phyloP scores from a whole-genome alignment of 495 filamentous ascomycete genomes.

The Achaetomiella virescens region DNA sequence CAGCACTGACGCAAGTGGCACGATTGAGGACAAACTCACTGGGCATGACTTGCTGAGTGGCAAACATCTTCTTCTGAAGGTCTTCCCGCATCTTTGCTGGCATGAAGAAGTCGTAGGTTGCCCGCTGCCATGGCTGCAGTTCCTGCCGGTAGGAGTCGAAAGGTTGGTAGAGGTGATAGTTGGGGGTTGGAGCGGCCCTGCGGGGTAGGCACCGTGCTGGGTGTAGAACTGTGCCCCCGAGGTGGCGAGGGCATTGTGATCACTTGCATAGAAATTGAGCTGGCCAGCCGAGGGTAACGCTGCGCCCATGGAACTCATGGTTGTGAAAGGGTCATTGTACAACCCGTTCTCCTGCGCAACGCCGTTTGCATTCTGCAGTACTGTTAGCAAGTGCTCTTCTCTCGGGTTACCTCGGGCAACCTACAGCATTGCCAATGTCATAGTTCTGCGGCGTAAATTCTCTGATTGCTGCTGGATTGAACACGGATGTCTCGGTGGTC shows the following conservation, averaged over 20 bases:
- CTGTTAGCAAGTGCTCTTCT: slow-evolving; percentile 6
- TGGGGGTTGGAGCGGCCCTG: slow-evolving; percentile 62
- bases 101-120: slow-evolving; percentile 84
- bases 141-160: slow-evolving; percentile 75
- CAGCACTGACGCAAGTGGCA: neutral
- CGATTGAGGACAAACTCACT: slow-evolving; percentile 44
- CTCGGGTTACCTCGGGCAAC: slow-evolving; percentile 9
- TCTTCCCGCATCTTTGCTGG: slow-evolving; percentile 78
- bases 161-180: slow-evolving; percentile 91
- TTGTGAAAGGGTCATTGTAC: slow-evolving; percentile 54
- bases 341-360: slow-evolving; percentile 19
- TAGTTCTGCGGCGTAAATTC: slow-evolving; percentile 81
- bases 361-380: slow-evolving; percentile 16
- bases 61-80: slow-evolving; percentile 80
- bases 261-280: slow-evolving; percentile 63
- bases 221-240: slow-evolving; percentile 48
- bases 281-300: slow-evolving; percentile 43
- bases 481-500: slow-evolving; percentile 35
- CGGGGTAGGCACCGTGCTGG: slow-evolving; percentile 35
- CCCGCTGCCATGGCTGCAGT: slow-evolving; percentile 72
- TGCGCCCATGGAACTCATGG: slow-evolving; percentile 48
- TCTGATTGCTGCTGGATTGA: slow-evolving; percentile 54
- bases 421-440: slow-evolving; percentile 57
- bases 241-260: slow-evolving; percentile 41
- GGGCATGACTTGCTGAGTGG: slow-evolving; percentile 74